Evolutionary conservation across 768 basidiomycete species (phyloP).

Genomic region (Lentinula detonsa): DNA sequence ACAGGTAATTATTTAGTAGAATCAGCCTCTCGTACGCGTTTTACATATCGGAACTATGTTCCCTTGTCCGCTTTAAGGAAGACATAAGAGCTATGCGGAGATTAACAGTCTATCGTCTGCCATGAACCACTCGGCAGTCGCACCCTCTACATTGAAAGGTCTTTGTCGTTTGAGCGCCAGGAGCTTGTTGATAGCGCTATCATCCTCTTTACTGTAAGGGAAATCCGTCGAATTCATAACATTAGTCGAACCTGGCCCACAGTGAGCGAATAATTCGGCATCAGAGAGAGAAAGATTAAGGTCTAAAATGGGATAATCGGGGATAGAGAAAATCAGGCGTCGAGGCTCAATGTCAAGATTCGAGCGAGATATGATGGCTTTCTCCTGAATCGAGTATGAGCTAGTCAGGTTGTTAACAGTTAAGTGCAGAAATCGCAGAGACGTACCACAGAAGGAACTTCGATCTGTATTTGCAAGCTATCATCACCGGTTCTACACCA

Average conservation of each 20-base stretch:
- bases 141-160: constrained; percentile 54
- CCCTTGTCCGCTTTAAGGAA: constrained; percentile 5
- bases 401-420: not conserved
- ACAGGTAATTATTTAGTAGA: not conserved
- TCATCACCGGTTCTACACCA: constrained; percentile 39
- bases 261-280: constrained; percentile 34
- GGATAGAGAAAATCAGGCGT: constrained; percentile 47
- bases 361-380: constrained; percentile 30
- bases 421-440: not conserved
- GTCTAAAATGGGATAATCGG: constrained; percentile 44
- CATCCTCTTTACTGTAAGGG: constrained; percentile 13
- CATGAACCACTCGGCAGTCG: constrained; percentile 65
- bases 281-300: constrained; percentile 53
- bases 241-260: not conserved
- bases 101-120: constrained; percentile 45
- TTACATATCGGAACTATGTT: not conserved
- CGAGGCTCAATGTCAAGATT: constrained; percentile 64
- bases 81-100: constrained; percentile 17
- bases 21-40: not conserved
- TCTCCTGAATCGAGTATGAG: constrained; percentile 24
- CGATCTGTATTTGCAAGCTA: constrained; percentile 40
- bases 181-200: constrained; percentile 24
- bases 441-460: constrained; percentile 56
- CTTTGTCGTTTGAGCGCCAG: constrained; percentile 53
- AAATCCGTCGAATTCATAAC: constrained; percentile 11